Conservation (phyloP, 805 yeast genomes). For the Yarrowia phangngaensis region DNA sequence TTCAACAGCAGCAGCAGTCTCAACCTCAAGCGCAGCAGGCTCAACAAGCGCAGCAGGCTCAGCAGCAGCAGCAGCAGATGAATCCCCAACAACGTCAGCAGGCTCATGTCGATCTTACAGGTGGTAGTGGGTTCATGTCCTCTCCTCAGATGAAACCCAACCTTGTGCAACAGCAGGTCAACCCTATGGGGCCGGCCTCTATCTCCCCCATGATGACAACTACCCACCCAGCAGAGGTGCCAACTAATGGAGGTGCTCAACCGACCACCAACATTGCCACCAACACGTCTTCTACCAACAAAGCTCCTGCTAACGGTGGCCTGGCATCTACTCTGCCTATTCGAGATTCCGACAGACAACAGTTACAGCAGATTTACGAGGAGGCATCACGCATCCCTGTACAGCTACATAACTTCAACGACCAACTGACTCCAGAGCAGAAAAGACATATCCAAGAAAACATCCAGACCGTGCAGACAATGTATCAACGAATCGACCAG, state of each 20-base stretch:
- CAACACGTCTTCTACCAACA: conserved; percentile 29
- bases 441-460: conserved; percentile 54
- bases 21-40: not conserved
- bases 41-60: not conserved
- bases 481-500: conserved; percentile 66
- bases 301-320: conserved; percentile 10
- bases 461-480: conserved; percentile 47
- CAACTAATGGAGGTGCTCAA: no score
- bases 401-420: conserved; percentile 59
- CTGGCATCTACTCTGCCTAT: conserved; percentile 21
- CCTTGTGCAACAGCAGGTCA: conserved; percentile 8
- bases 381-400: conserved; percentile 68
- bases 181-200: conserved; percentile 6
- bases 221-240: no score
- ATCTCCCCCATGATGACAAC: conserved; percentile 8
- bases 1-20: conserved; percentile 1
- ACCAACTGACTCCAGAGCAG: conserved; percentile 57
- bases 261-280: conserved; percentile 31
- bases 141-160: conserved; percentile 15
- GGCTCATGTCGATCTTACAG: conserved; percentile 14
- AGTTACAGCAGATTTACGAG: conserved; percentile 57
- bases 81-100: no score
- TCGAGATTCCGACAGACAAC: conserved; percentile 55
- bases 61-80: conserved; percentile 1
- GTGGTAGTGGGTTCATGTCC: not conserved